Evolutionary conservation across 345 rosid species (phyloP).

Genomic region (Eucalyptus decipiens): DNA sequence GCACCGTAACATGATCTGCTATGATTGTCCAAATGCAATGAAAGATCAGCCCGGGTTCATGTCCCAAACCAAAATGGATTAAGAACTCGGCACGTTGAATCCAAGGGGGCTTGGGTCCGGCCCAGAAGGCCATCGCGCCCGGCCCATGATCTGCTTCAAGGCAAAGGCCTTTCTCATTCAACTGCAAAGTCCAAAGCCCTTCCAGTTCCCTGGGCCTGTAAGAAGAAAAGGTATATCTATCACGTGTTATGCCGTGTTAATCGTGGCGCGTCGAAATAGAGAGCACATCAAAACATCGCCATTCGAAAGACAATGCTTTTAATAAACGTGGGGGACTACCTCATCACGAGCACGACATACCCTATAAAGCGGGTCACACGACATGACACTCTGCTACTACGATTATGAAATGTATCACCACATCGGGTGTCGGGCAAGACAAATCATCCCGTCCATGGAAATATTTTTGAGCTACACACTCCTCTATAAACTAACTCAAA

Average conservation of each 20-base stretch:
- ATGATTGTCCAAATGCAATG: not conserved
- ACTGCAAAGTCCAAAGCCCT: not conserved
- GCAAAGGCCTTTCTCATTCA: not conserved
- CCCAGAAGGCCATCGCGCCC: not conserved
- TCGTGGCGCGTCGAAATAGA: not conserved
- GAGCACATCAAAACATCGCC: not conserved
- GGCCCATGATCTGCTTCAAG: not conserved
- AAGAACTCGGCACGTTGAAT: not conserved
- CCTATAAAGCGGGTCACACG: not conserved
- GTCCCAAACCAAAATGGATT: not conserved
- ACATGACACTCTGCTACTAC: fast-evolving
- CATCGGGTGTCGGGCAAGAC: not conserved
- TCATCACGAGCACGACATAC: not conserved
- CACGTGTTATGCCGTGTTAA: not conserved
- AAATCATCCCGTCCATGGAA: fast-evolving
- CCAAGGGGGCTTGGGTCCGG: not conserved
- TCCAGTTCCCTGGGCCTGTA: not conserved
- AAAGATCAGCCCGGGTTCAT: not conserved
- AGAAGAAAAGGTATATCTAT: not conserved
- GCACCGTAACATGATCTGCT: not conserved
- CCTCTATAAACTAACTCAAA: not conserved
- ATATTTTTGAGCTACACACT: not conserved
- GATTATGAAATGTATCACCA: too few species aligned
- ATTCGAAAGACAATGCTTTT: not conserved
- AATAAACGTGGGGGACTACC: not conserved